phyloP scores from a whole-genome alignment of 2,329 filamentous ascomycete species.

The Aspergillus sp. region DNA sequence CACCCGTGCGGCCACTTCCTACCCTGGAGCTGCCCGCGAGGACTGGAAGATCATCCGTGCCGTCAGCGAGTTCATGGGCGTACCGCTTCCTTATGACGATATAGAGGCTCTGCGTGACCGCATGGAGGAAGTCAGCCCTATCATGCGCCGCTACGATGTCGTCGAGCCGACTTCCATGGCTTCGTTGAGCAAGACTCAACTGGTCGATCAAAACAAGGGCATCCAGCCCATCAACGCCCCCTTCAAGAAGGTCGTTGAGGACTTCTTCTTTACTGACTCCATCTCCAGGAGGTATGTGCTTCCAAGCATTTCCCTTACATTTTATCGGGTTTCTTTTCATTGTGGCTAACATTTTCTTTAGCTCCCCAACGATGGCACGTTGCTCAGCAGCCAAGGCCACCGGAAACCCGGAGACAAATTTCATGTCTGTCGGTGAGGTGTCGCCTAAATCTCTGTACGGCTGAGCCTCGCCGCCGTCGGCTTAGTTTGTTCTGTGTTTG shows the following conservation, averaged over 20 bases:
- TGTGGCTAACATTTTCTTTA: slow-evolving; percentile 30
- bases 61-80: slow-evolving; percentile 79
- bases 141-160: slow-evolving; percentile 80
- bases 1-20: slow-evolving; percentile 76
- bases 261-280: slow-evolving; percentile 97
- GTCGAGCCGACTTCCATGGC: slow-evolving; percentile 70
- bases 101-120: slow-evolving; percentile 80
- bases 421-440: slow-evolving; percentile 61
- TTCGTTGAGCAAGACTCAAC: slow-evolving; percentile 79
- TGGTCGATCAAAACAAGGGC: slow-evolving; percentile 94
- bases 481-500: slow-evolving; percentile 13
- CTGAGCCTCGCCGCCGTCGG: slow-evolving; percentile 12
- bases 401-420: slow-evolving; percentile 67
- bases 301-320: neutral
- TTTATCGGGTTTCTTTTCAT: neutral
- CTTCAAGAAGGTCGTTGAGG: slow-evolving; percentile 77
- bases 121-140: slow-evolving; percentile 90
- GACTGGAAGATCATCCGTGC: slow-evolving; percentile 99
- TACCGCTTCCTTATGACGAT: slow-evolving; percentile 84
- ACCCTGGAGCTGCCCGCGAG: slow-evolving; percentile 81
- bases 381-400: slow-evolving; percentile 88
- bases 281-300: slow-evolving; percentile 80
- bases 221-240: slow-evolving; percentile 60
- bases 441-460: slow-evolving; percentile 32
- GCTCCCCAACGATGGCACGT: slow-evolving; percentile 96